Base-by-base conservation (phyloP, 2,329 filamentous ascomycete species). In the Penicillium sp. region DNA sequence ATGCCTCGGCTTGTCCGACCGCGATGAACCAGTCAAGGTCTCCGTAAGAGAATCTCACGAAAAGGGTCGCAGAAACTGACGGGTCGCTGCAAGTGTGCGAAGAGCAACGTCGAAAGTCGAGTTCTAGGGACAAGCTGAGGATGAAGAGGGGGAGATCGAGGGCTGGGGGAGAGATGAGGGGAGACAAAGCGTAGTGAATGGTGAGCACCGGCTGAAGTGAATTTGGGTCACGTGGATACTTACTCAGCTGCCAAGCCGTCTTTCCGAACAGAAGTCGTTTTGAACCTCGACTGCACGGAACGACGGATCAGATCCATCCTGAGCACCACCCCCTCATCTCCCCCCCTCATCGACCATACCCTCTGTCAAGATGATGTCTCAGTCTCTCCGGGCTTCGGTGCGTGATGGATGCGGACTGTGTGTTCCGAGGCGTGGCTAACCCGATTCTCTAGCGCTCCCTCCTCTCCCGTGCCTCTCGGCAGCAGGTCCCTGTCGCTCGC, bases 351-450 rank as follows among this genome's bases (percentile, higher is more conserved):
- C 51, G 39, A 53, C 50, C 50, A 51, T 42, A 13, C 17, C 43
- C 43, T 38, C 50, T 59, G 56, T 58, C 62, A 67, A 55, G 65
- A 80, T 80, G 77, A 70, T 80, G 70, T 76, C 75, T 62, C 76
- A 79, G 67, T 75, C 78, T 64, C 69, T 80, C 68, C 75, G 77
- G 71, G 74, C 76, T 61, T 79, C 77, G 66, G 79, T 81, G 70
- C 60, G 73, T 58, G 4, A 25, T 32, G 41, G 40, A 28, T 21
- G 25, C 39, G 37, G 23, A 13, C 8, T 25, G 20, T 39, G 31
- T 14, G 25, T 27, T 15, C 41, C 36, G 28, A 7, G 7, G 34
- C 41, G 49, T 28, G 34, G 31, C 43, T 34, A 8, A 43, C 28
- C 54, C 44, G 41, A 45, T 19, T 11, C 15, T 18, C 21, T 64